phyloP scores from a whole-genome alignment of 441 rosid species.

The Capsella rubella region DNA sequence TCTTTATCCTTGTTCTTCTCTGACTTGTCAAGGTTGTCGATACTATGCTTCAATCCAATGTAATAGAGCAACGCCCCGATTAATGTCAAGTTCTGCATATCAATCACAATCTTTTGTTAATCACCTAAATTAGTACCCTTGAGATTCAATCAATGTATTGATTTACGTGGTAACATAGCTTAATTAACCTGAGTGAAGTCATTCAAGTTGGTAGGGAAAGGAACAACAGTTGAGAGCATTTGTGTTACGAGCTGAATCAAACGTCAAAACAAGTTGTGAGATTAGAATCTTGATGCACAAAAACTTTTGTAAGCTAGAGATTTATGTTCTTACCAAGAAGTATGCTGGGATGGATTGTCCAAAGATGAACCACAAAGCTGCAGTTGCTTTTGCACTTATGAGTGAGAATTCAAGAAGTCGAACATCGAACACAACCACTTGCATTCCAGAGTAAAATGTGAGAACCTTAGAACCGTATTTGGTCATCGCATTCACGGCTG shows the following conservation, averaged over 20 bases:
- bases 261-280: conserved; percentile 10
- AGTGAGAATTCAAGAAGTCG: conserved; percentile 38
- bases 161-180: neutral
- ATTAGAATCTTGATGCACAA: neutral
- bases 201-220: conserved; percentile 41
- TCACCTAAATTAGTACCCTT: neutral
- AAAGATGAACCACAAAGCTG: conserved; percentile 47
- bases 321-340: conserved; percentile 41
- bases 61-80: conserved; percentile 42
- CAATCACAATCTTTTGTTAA: neutral
- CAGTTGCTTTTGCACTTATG: conserved; percentile 39
- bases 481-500: conserved; percentile 37
- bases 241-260: conserved; percentile 43
- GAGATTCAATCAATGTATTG: conserved; percentile 9
- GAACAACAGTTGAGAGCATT: conserved; percentile 39
- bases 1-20: conserved; percentile 26
- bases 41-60: conserved; percentile 42
- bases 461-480: conserved; percentile 42
- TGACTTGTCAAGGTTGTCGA: conserved; percentile 33
- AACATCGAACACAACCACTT: conserved; percentile 45
- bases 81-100: conserved; percentile 43
- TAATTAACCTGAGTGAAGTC: conserved; percentile 49
- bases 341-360: conserved; percentile 44
- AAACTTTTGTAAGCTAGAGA: neutral
- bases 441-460: conserved; percentile 45